Evolutionary conservation across 2,329 filamentous ascomycete species (phyloP).

Genomic region (Trichoderma pleuroti): DNA sequence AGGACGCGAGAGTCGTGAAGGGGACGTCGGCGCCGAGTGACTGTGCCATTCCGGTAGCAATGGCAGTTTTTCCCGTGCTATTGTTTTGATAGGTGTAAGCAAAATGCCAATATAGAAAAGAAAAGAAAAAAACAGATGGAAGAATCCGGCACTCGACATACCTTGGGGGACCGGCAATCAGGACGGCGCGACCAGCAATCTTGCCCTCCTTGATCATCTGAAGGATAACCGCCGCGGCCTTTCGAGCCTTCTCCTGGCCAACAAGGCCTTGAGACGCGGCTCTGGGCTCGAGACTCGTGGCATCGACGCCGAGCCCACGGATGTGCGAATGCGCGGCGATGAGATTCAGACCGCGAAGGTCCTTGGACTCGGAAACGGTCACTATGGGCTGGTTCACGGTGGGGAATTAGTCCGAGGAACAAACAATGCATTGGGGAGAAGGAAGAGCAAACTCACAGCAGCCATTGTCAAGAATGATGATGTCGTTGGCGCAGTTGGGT

Average conservation of each 20-base stretch:
- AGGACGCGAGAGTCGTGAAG: slow-evolving; percentile 92
- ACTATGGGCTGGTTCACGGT: slow-evolving; percentile 49
- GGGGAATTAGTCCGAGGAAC: slow-evolving; percentile 1
- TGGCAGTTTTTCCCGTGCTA: slow-evolving; percentile 96
- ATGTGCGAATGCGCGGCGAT: slow-evolving; percentile 99
- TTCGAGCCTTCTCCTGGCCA: slow-evolving; percentile 92
- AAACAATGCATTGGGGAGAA: background rate
- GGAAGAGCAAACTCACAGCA: slow-evolving; percentile 43
- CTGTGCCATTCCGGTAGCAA: slow-evolving; percentile 98
- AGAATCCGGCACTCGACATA: slow-evolving; percentile 31
- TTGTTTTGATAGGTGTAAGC: background rate
- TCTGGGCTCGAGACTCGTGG: slow-evolving; percentile 84
- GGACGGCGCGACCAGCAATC: slow-evolving; percentile 89
- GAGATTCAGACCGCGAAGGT: slow-evolving; percentile 93
- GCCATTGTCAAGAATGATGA: slow-evolving; percentile 42
- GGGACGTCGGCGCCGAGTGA: slow-evolving; percentile 91
- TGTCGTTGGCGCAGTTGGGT: slow-evolving; percentile 3
- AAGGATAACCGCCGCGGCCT: slow-evolving; percentile 91
- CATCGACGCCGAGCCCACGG: slow-evolving; percentile 88
- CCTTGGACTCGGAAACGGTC: slow-evolving; percentile 91
- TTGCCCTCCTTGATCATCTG: slow-evolving; percentile 99
- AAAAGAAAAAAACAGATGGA: background rate
- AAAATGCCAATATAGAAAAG: background rate
- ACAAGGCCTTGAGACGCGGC: slow-evolving; percentile 86
- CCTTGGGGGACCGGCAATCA: slow-evolving; percentile 92